Percentiles rank a stretch among this genome's conserved stretches.
These are phyloP conservation scores for Paramarasmius palmivorus DNA, from an alignment of 1,284 basidiomycete genomes.

Conservation along the genomic window DNA sequence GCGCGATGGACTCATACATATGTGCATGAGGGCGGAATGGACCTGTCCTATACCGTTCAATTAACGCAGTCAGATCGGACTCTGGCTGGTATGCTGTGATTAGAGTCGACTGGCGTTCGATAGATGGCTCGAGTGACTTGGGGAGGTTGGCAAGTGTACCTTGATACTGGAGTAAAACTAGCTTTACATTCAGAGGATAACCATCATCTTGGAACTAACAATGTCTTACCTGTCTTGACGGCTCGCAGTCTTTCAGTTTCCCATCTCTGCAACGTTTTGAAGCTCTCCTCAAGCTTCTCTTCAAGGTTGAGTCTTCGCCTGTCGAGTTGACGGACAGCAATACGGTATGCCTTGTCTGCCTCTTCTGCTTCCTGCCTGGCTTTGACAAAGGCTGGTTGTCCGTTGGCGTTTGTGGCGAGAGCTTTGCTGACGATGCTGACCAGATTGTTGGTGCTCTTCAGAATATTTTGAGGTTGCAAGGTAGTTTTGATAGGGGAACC, in stretches of 20 bases:
- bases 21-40: conserved; percentile 85
- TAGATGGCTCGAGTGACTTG: conserved; percentile 59
- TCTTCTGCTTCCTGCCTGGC: conserved; percentile 76
- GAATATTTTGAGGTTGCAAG: conserved; percentile 49
- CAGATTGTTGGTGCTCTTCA: conserved; percentile 68
- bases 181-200: conserved; percentile 12
- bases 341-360: conserved; percentile 76
- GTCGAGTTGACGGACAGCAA: conserved; percentile 77
- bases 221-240: conserved; percentile 71
- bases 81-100: conserved; percentile 86
- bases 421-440: conserved; percentile 76
- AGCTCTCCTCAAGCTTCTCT: conserved; percentile 79
- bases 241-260: conserved; percentile 81
- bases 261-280: conserved; percentile 82
- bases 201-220: conserved; percentile 1
- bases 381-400: conserved; percentile 63
- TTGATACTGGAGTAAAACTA: conserved; percentile 84
- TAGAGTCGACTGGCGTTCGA: conserved; percentile 72
- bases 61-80: conserved; percentile 77
- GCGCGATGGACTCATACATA: conserved; percentile 80
- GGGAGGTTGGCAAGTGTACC: conserved; percentile 73
- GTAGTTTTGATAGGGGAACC: conserved; percentile 35
- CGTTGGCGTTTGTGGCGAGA: conserved; percentile 47
- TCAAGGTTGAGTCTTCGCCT: conserved; percentile 80
- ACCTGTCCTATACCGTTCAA: conserved; percentile 88